Evolutionary conservation across 805 yeast species (phyloP).

Genomic region (Lipomyces chichibuensis): DNA sequence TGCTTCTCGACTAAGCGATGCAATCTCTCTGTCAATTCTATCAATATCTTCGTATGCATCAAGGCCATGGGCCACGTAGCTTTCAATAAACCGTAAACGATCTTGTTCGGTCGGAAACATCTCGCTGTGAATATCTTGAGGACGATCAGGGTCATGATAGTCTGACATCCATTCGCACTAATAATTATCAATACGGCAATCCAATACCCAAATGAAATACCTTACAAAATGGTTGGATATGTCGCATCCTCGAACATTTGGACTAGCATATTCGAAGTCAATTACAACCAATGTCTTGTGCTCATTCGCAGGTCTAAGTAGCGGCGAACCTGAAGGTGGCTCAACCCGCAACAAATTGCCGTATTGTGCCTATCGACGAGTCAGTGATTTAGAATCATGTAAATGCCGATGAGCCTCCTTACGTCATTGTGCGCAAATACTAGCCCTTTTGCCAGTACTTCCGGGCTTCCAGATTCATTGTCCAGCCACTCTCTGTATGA

Average conservation of each 20-base stretch:
- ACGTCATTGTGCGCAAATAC: conserved; percentile 90
- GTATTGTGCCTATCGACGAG: conserved; percentile 64
- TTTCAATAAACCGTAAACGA: conserved; percentile 67
- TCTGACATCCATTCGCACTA: conserved; percentile 93
- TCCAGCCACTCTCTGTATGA: conserved; percentile 68
- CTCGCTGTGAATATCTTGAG: conserved; percentile 58
- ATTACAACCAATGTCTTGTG: conserved; percentile 85
- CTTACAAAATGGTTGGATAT: conserved; percentile 78
- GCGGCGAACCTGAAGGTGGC: conserved; percentile 56
- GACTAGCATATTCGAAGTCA: conserved; percentile 94
- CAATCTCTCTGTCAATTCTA: conserved; percentile 51
- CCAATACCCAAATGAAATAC: background rate
- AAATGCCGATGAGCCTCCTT: conserved; percentile 3
- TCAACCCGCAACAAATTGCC: conserved; percentile 78
- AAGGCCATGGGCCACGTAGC: conserved; percentile 64
- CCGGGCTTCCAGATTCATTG: conserved; percentile 50
- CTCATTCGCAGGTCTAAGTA: conserved; percentile 52
- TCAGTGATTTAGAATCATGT: background rate
- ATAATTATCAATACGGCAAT: background rate
- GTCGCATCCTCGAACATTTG: conserved; percentile 86
- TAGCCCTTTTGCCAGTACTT: conserved; percentile 52
- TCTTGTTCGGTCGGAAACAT: conserved; percentile 71
- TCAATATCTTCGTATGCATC: conserved; percentile 43
- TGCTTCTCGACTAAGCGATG: conserved; percentile 63
- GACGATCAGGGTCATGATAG: conserved; percentile 65